phyloP scores from a whole-genome alignment of 176 grass and related monocot species.

The Triticum monococcum region DNA sequence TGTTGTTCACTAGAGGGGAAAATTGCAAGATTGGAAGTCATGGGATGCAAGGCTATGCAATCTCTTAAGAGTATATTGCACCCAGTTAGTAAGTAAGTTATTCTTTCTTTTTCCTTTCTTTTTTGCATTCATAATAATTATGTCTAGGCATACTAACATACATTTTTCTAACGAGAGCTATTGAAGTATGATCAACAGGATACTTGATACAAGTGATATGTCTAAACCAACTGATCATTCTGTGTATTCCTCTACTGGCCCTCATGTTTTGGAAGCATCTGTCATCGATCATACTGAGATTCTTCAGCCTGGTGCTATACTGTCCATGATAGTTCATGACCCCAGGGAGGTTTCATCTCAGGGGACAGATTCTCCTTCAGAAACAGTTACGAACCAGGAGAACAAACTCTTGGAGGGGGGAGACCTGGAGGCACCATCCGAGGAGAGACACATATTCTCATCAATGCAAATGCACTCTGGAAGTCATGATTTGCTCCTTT shows the following conservation, averaged over 20 bases:
- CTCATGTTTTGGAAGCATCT: conserved; percentile 35
- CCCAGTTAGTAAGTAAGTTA: conserved; percentile 51
- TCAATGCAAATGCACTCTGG: conserved; percentile 41
- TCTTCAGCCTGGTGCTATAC: conserved; percentile 59
- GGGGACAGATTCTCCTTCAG: conserved; percentile 9
- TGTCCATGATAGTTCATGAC: conserved; percentile 72
- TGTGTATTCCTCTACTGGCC: conserved; percentile 28
- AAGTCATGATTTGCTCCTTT: conserved; percentile 43
- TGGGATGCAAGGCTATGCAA: conserved; percentile 64
- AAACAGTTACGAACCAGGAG: conserved; percentile 29
- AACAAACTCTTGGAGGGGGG: conserved; percentile 44
- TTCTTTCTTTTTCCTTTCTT: background rate
- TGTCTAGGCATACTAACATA: conserved; percentile 4
- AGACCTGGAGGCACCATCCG: conserved; percentile 1
- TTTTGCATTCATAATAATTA: background rate
- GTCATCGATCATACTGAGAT: conserved; percentile 41
- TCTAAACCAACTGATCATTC: conserved; percentile 18
- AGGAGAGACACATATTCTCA: conserved; percentile 26
- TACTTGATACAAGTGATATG: conserved; percentile 27
- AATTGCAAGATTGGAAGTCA: conserved; percentile 77
- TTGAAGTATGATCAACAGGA: conserved; percentile 30
- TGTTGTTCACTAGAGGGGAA: conserved; percentile 64
- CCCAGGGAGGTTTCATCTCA: conserved; percentile 57
- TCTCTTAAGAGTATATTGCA: conserved; percentile 55
- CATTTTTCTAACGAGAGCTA: conserved; percentile 24